Evolutionary conservation across 2,329 filamentous ascomycete species (phyloP).

Genomic region (Exophiala phaeomuriformis): DNA sequence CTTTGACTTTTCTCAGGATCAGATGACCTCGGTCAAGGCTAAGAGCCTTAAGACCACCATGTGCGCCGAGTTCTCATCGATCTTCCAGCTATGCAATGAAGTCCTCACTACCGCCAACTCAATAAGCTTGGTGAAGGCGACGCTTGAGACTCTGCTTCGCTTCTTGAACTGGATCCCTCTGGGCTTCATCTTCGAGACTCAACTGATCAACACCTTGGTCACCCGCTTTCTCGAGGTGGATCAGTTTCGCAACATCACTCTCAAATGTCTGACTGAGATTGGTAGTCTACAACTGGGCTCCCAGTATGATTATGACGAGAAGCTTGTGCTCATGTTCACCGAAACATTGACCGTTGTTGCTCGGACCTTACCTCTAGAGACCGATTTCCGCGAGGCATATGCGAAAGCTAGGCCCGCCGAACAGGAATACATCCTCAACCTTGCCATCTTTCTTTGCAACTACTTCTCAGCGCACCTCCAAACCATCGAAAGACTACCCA

Average conservation of each 20-base stretch:
- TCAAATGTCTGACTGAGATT: conserved; percentile 96
- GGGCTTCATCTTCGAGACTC: conserved; percentile 97
- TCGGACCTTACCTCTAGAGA: conserved; percentile 80
- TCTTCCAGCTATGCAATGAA: conserved; percentile 95
- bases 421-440: conserved; percentile 95
- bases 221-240: conserved; percentile 87
- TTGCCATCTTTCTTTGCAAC: conserved; percentile 92
- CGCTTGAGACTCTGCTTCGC: conserved; percentile 84
- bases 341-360: conserved; percentile 89
- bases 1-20: conserved; percentile 96
- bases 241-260: conserved; percentile 91
- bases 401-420: conserved; percentile 84
- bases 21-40: conserved; percentile 98
- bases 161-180: conserved; percentile 99
- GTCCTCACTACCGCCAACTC: conserved; percentile 86
- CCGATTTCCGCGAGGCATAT: conserved; percentile 89
- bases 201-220: conserved; percentile 87
- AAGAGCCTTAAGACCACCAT: conserved; percentile 96
- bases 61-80: conserved; percentile 97
- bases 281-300: conserved; percentile 80
- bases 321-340: conserved; percentile 96
- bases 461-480: conserved; percentile 92
- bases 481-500: conserved; percentile 92
- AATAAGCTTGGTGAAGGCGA: conserved; percentile 86
- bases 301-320: conserved; percentile 77